phyloP scores from a whole-genome alignment of 305 asterid species.

The Vinca major region DNA sequence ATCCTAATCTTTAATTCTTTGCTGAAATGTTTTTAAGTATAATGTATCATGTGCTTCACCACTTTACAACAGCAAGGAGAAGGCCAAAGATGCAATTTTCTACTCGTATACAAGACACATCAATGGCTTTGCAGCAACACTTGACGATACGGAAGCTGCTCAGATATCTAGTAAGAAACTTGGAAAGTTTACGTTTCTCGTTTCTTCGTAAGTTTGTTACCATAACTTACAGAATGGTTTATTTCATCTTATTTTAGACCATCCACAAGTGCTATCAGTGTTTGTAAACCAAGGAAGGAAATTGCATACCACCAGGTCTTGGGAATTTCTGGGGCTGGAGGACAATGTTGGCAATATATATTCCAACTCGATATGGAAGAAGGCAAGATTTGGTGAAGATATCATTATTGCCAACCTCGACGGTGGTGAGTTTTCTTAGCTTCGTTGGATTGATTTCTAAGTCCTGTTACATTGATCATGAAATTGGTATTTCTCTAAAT shows the following conservation, averaged over 20 bases:
- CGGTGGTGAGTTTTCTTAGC: neutral
- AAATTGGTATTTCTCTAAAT: neutral
- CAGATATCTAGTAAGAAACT: neutral
- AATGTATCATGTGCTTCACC: neutral
- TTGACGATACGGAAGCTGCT: neutral
- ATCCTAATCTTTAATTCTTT: neutral
- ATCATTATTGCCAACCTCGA: neutral
- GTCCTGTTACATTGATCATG: neutral
- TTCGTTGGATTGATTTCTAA: neutral
- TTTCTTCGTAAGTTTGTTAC: too few species aligned
- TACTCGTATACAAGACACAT: slow-evolving; percentile 78
- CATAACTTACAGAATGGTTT: neutral
- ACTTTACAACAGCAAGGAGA: slow-evolving; percentile 30
- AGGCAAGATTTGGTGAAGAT: neutral
- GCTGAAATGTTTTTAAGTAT: too few species aligned
- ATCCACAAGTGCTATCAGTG: neutral
- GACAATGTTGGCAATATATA: neutral
- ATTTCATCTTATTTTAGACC: neutral
- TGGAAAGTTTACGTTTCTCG: neutral
- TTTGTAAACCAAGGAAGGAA: neutral
- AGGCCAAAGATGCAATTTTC: slow-evolving; percentile 62
- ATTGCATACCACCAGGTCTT: neutral
- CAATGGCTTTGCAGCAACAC: slow-evolving; percentile 85
- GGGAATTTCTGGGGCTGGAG: neutral
- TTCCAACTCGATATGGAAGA: neutral